Evolutionary conservation across 2,329 filamentous ascomycete genomes (phyloP), one percentile per base, ranked within the genome.

Genomic region (Paracoccidioides lutzii): DNA sequence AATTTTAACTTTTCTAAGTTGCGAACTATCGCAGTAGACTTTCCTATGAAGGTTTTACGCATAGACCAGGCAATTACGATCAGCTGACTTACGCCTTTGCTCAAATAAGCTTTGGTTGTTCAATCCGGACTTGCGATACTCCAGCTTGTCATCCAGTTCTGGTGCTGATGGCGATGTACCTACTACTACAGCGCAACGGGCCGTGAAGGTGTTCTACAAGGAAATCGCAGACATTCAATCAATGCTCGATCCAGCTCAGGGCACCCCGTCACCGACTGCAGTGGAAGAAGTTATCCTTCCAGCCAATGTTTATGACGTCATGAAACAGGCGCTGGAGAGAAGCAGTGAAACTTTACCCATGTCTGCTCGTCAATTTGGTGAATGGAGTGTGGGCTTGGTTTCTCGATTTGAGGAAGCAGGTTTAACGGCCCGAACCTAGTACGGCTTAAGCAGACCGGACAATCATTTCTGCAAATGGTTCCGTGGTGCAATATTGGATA

Each of bases 151-250:
- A 3, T 44, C 22, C 7, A 10, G 22, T 50, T n/a, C 22, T n/a
- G 35, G 30, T 41, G 14, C n/a, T 5, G 46, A 5, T 14, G 28
- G 28, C 42, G 8, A 38, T 8, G 43, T 38, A 14, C 38, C 37
- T 15, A 61, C 68, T 7, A 68, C 74, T 45, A 62, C 67, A 22
- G 22, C 22, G 2, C 69, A 70, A 50, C 73, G 78, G n/a, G 78
- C 78, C 1, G 74, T 80, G 69, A 84, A 83, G 60, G 69, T 82
- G 22, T 75, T 83, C 56, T 83, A 76, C 63, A 72, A 78, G 59
- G 52, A 60, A 46, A 42, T 60, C 12, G 22, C 45, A 32, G 62
- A 74, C 55, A 65, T 67, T 5, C 67, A 68, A 28, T 61, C 58
- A 22, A 59, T 71, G n/a, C 65, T 74, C 8, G 63, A 70, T 48